Evolutionary conservation across 2,329 filamentous ascomycete genomes (phyloP), one percentile per base, ranked within the genome.

Genomic region (Fusarium mangiferae): DNA sequence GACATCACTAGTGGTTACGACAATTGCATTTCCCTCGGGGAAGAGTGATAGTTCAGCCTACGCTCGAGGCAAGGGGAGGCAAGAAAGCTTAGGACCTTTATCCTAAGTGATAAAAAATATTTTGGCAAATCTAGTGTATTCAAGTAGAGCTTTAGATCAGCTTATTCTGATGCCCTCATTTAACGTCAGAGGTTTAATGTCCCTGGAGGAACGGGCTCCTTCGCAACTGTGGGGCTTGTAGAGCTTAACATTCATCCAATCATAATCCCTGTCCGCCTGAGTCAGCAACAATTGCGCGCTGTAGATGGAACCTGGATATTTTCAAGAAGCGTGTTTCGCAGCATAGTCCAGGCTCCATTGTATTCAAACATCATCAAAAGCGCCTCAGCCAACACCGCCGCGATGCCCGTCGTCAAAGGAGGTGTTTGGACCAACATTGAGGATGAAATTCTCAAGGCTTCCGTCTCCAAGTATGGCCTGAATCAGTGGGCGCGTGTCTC

Each of bases 401-500:
- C 78, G 79, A 93, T 93, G 91, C 90, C 91, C 74, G 90, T 92
- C 82, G 91, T 93, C 82, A 93, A 93, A 81, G 91, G 91, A 85
- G 91, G 91, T 78, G 91, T 93, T 73, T 93, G 91, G 91, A 92
- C 91, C 55, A 93, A 93, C 79, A 92, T 93, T 62, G 91, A 93
- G 88, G 96, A 99, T 85, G 96, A 99, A 84, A 97, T 98, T 80
- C 93, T 99, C 85, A 98, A 98, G 85, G 95, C 95, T 64, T 93
- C 93, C 67, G 94, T 97, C 74, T 96, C 94, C 77, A 98, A 98
- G 83, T 98, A 98, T 87, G 95, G 95, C 56, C 89, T 98, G 70
- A 96, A 98, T 81, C 96, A 99, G 85, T 99, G 96, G 96, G 96
- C 96, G 81, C 96, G 96, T 83, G 96, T 98, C 74, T 98, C 96